These are phyloP conservation scores for Globomyces pollinis-pini DNA, from an alignment of 192 early-diverging fungal genomes.

Conservation along the genomic window DNA sequence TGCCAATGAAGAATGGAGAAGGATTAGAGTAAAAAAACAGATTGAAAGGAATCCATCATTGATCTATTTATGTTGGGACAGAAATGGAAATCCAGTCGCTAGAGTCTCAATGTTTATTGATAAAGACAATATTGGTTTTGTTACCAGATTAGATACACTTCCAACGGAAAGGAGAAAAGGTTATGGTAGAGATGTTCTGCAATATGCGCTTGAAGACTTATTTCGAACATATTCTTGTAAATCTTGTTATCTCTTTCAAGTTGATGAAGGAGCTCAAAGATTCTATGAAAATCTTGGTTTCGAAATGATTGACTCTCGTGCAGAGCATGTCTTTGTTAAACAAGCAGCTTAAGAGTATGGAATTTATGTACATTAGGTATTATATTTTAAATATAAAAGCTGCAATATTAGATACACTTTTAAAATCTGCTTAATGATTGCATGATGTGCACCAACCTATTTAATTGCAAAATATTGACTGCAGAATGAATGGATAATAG, in stretches of 20 bases:
- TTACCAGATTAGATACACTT: background rate
- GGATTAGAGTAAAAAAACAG: background rate
- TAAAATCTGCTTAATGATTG: too few species aligned
- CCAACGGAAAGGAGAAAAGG: background rate
- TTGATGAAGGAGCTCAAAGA: background rate
- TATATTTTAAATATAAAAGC: too few species aligned
- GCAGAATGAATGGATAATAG: too few species aligned
- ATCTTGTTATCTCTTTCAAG: background rate
- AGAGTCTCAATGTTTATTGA: background rate
- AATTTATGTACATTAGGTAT: too few species aligned
- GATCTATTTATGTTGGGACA: background rate
- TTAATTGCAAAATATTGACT: too few species aligned
- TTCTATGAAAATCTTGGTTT: background rate
- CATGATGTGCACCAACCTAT: too few species aligned
- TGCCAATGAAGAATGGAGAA: background rate
- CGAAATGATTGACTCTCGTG: background rate
- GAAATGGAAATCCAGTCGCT: background rate
- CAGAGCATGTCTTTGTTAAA: background rate
- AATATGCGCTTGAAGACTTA: background rate
- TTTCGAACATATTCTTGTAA: background rate
- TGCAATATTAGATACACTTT: too few species aligned
- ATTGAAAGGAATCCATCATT: background rate
- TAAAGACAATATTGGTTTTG: background rate
- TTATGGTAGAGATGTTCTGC: background rate
- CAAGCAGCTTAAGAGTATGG: too few species aligned